Conservation (phyloP, 306 rosid species). For the Ziziphus jujuba region DNA sequence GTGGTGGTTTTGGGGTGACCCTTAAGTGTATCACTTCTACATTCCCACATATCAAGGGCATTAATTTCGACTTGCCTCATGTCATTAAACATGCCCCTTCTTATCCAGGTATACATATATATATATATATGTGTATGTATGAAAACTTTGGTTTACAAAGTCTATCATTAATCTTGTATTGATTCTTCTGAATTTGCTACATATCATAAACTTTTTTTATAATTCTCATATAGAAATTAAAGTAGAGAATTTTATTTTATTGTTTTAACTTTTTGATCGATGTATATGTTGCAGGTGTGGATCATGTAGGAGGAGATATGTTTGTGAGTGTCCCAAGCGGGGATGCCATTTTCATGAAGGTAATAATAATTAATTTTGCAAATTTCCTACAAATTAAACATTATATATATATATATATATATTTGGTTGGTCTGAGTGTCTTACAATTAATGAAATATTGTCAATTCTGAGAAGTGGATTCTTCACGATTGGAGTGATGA, state of each 20-base stretch:
- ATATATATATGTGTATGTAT: too few relatives aligned
- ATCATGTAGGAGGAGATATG: conserved; percentile 39
- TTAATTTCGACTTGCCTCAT: conserved; percentile 46
- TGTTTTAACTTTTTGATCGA: too few relatives aligned
- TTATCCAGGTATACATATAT: conserved; percentile 20
- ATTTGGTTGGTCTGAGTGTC: not conserved
- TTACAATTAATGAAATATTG: too few relatives aligned
- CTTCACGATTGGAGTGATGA: conserved; percentile 43
- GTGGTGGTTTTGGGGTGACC: conserved; percentile 50
- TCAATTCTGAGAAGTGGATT: conserved; percentile 7
- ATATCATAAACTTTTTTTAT: too few relatives aligned
- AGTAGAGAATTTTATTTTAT: too few relatives aligned
- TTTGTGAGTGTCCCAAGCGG: conserved; percentile 24
- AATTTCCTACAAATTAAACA: too few relatives aligned
- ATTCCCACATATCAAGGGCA: conserved; percentile 47
- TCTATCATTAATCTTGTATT: too few relatives aligned
- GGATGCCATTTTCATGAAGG: conserved; percentile 36
- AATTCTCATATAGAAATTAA: too few relatives aligned
- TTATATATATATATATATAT: too few relatives aligned
- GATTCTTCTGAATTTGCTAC: too few relatives aligned
- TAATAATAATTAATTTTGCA: not conserved
- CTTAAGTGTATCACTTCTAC: conserved; percentile 44
- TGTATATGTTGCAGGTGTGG: conserved; percentile 25
- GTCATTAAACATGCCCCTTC: conserved; percentile 33
- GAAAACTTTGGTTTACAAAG: too few relatives aligned